Base-by-base conservation (phyloP, 495 filamentous ascomycete genomes). In the Aspergillus egyptiacus region DNA sequence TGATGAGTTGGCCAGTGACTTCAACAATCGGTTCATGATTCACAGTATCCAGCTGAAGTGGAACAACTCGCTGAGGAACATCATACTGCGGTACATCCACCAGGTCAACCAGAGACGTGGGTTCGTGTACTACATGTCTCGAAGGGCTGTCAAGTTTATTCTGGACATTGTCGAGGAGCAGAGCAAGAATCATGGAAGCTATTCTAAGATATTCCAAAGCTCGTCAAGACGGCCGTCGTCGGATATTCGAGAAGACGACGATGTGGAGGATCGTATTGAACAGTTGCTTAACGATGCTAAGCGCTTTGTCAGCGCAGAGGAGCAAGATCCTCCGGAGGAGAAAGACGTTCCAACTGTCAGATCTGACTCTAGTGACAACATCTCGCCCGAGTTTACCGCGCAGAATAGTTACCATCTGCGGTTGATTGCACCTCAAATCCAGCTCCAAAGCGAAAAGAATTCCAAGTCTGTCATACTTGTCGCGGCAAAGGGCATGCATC, bases 21-120 rank as follows among this genome's bases (percentile, higher is more conserved):
- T 96, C 78, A 94, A 94, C 66, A 98, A 98, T 59, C 85, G 94
- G 15, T 98, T 98, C 69, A 89, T 97, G 55, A 84, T 97, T 19
- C 93, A 98, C 72, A 98, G 97, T 60, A 80, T 89, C 57, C 93
- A 98, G 58, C 71, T 97, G 24, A 98, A 98, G 64, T 98, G 93
- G 93, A 97, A 94, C 67, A 97, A 98, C 60, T 82, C 90, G 2
- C 72, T 97, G 17, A 80, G 93, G 31, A 96, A 98, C 60, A 96
- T 96, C 58, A 94, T 98, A 24, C 76, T 98, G 6, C 87, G 94
- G 20, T 98, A 98, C 61, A 93, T 93, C 47, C 94, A 98, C 56
- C 94, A 96, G 69, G 91, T 95, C 50, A 91, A 90, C 64, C 93
- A 98, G 67, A 76, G 93, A 31, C 84, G 93, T 45, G 93, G 93